Base-by-base conservation (phyloP, 495 filamentous ascomycete species). In the Neurospora sp. region DNA sequence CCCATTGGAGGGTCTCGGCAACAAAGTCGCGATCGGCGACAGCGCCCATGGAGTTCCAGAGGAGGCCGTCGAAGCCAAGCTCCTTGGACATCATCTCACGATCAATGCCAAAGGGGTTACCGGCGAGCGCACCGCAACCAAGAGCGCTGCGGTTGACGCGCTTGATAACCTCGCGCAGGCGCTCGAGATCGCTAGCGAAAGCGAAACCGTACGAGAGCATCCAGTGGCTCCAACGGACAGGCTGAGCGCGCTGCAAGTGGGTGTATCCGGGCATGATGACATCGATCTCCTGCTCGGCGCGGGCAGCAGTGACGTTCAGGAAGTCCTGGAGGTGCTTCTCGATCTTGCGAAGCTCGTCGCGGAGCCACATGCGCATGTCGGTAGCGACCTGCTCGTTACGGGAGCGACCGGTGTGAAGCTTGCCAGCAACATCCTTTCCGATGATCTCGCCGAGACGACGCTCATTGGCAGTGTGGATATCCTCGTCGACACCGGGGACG, bases 361-460 rank as follows among this genome's bases (percentile, higher is more conserved):
- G 86, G 72, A 97, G 83, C 95, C 95, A 98, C 78, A 97, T 83
- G 61, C 94, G 90, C 92, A 97, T 95, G 77, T 98, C 95, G 31
- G 92, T 95, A 37, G 91, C 93, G 73, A 98, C 88, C 83, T 98
- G 96, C 84, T 98, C 96, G 78, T 98, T 98, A 65, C 96, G 85
- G 77, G 90, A 93, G 31, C 96, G 89, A 41, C 94, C 94, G 3
- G 94, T 98, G 85, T 98, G 95, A 73, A 98, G 87, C 84, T 97
- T 98, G 6, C 95, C 94, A 3, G 90, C 94, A 40, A 94, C 90
- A 3, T 92, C 87, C 78, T 90, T 94, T 76, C 94, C 94, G 59
- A 98, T 93, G 74, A 97, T 86, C 84, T 98, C 96, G 45, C 91
- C 91, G 27, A 98, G 85, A 48, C 94, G 88, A 70, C 94, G 90